Evolutionary conservation across 495 filamentous ascomycete genomes (phyloP).

Genomic region (Trypethelium eluteriae): DNA sequence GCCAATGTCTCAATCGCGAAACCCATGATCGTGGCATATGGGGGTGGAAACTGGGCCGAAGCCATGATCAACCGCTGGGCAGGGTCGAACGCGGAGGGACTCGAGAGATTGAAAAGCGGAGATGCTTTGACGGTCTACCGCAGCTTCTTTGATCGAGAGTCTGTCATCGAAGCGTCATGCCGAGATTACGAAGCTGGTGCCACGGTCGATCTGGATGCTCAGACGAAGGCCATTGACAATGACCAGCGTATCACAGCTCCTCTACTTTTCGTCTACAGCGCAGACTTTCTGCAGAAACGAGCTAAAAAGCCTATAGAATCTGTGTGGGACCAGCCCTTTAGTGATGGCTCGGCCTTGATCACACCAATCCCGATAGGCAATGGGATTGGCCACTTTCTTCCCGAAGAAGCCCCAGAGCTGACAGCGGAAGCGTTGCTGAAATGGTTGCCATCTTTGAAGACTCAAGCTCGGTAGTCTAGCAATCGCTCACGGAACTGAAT

Average conservation of each 20-base stretch:
- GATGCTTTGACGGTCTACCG: conserved; percentile 36
- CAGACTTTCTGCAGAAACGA: conserved; percentile 34
- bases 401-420: conserved; percentile 41
- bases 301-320: conserved; percentile 35
- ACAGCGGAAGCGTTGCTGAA: conserved; percentile 21
- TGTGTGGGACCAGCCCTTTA: conserved; percentile 43
- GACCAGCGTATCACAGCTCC: conserved; percentile 37
- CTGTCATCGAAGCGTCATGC: conserved; percentile 35
- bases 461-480: background rate
- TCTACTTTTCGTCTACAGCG: conserved; percentile 39
- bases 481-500: background rate
- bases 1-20: conserved; percentile 41
- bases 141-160: conserved; percentile 35
- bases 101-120: conserved; percentile 15
- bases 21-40: conserved; percentile 40
- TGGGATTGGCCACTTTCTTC: conserved; percentile 43
- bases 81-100: conserved; percentile 23
- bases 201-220: conserved; percentile 34
- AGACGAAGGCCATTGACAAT: conserved; percentile 37
- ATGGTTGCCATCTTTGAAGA: background rate
- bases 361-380: conserved; percentile 29
- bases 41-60: conserved; percentile 36
- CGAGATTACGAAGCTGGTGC: conserved; percentile 43
- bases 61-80: conserved; percentile 31
- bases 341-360: conserved; percentile 25